phyloP scores from a whole-genome alignment of 768 basidiomycete genomes.

The Termitomyces eurrhizus region DNA sequence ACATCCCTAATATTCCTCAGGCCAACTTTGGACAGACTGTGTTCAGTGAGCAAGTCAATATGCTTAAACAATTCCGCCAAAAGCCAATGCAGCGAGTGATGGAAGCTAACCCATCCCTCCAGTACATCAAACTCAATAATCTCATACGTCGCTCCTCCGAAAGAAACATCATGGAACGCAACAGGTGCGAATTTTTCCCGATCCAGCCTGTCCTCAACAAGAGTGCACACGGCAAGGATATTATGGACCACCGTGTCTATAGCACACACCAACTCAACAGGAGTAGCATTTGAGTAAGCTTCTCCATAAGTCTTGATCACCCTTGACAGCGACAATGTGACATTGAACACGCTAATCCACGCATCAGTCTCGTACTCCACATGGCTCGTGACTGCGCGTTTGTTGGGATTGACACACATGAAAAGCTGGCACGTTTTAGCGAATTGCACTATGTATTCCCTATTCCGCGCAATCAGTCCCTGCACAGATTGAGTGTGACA shows the following conservation, averaged over 20 bases:
- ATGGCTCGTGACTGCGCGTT: constrained; percentile 75
- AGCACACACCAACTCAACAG: constrained; percentile 59
- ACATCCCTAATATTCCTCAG: constrained; percentile 55
- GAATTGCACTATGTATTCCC: constrained; percentile 66
- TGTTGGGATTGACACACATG: constrained; percentile 91
- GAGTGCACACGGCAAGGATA: constrained; percentile 67
- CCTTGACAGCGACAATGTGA: constrained; percentile 85
- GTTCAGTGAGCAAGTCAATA: constrained; percentile 60
- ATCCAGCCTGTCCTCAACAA: constrained; percentile 66
- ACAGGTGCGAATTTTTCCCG: constrained; percentile 58
- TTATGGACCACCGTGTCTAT: constrained; percentile 68
- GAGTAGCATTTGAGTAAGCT: constrained; percentile 59
- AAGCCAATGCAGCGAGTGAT: constrained; percentile 90
- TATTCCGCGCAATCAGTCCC: constrained; percentile 65
- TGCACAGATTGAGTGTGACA: constrained; percentile 81
- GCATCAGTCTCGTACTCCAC: constrained; percentile 96
- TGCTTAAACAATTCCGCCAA: constrained; percentile 87
- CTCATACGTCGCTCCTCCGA: constrained; percentile 56
- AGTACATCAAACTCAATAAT: constrained; percentile 76
- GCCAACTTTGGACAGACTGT: constrained; percentile 48
- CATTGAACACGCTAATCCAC: constrained; percentile 96
- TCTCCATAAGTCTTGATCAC: constrained; percentile 89
- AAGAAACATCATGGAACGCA: constrained; percentile 60
- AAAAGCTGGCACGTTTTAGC: constrained; percentile 82
- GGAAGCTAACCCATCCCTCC: constrained; percentile 86